Conservation (phyloP, 2,329 filamentous ascomycete species). For the Trichoderma atrobrunneum region DNA sequence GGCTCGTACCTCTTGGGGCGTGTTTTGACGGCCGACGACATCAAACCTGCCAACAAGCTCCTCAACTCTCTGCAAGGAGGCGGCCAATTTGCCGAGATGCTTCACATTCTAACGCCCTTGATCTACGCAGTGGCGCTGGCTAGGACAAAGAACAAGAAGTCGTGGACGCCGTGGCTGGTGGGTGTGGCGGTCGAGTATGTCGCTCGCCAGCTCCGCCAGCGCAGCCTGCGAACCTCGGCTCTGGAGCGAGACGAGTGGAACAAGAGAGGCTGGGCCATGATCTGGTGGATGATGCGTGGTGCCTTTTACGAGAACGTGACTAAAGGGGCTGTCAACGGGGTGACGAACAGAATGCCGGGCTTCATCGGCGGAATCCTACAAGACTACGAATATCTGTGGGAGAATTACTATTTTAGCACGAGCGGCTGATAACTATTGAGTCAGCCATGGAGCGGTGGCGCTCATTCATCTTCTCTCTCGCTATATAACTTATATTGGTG, state of each 20-base stretch:
- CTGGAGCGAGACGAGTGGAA: conserved; percentile 87
- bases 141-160: conserved; percentile 66
- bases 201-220: conserved; percentile 75
- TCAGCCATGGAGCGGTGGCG: background rate
- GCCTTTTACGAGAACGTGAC: conserved; percentile 94
- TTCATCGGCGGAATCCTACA: conserved; percentile 83
- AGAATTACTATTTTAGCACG: conserved; percentile 89
- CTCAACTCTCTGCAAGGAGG: conserved; percentile 77
- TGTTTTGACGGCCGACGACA: conserved; percentile 91
- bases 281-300: conserved; percentile 96
- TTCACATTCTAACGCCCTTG: conserved; percentile 87
- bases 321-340: conserved; percentile 67
- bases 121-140: conserved; percentile 82
- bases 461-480: background rate
- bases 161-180: conserved; percentile 89
- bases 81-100: conserved; percentile 75
- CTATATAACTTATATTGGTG: background rate
- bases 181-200: conserved; percentile 83
- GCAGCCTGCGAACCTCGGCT: conserved; percentile 75
- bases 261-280: conserved; percentile 84
- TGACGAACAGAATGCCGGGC: conserved; percentile 74
- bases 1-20: conserved; percentile 84
- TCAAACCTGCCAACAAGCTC: conserved; percentile 84
- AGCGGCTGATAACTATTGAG: conserved; percentile 36
- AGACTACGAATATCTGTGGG: conserved; percentile 97